Percentiles rank a stretch among this genome's conserved stretches.
Conservation (phyloP, 2,329 filamentous ascomycete genomes). For the Sordariomycetes sp. region DNA sequence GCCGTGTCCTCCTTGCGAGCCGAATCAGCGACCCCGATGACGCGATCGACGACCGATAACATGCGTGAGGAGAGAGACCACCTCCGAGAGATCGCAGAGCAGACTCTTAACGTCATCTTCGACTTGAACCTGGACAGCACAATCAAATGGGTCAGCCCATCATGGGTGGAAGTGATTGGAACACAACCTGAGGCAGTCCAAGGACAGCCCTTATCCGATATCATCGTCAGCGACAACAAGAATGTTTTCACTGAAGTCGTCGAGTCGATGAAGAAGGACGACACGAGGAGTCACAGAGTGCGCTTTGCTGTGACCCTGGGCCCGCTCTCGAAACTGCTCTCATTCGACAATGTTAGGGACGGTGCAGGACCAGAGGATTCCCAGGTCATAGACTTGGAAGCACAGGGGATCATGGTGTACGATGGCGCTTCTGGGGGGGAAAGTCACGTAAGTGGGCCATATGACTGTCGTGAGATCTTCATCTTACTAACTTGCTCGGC, state of each 20-base stretch:
- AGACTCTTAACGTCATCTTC: conserved; percentile 92
- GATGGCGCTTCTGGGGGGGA: conserved; percentile 77
- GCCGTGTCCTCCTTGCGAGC: conserved; percentile 41
- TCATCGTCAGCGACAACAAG: conserved; percentile 70
- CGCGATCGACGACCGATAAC: conserved; percentile 68
- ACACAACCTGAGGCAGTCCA: conserved; percentile 62
- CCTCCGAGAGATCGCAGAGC: conserved; percentile 87
- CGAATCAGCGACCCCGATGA: conserved; percentile 40
- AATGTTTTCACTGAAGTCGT: conserved; percentile 72
- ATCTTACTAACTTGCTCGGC: conserved; percentile 3
- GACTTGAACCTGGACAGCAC: conserved; percentile 84
- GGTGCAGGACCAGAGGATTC: conserved; percentile 23
- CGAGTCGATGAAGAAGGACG: conserved; percentile 83
- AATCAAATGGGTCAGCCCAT: conserved; percentile 93
- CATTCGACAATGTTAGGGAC: conserved; percentile 28
- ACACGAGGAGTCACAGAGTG: conserved; percentile 84
- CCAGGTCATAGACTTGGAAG: conserved; percentile 68
- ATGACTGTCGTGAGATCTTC: not conserved
- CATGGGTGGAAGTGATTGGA: conserved; percentile 89
- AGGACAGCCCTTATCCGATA: conserved; percentile 66
- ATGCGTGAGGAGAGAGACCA: conserved; percentile 91
- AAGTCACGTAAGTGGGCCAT: conserved; percentile 63
- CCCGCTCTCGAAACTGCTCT: conserved; percentile 53
- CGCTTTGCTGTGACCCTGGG: conserved; percentile 67
- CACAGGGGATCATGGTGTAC: conserved; percentile 97